Evolutionary conservation across 2,329 filamentous ascomycete species (phyloP), one percentile per base, ranked within the genome.

Genomic region (Xylaria sp.): DNA sequence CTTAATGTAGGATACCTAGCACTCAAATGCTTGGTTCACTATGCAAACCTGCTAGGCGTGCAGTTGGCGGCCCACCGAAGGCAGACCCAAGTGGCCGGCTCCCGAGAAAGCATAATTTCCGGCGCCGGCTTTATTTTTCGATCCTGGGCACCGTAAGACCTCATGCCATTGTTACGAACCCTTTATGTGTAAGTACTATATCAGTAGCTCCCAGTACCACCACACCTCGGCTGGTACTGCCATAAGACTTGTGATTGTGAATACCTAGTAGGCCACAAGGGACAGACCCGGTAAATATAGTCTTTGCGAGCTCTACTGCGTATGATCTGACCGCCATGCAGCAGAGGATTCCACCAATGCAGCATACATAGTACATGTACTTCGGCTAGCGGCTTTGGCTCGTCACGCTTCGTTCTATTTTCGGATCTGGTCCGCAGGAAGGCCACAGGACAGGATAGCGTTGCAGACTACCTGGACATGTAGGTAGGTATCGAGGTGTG

Each of bases 291-390:
- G 47, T 22, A 31, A 36, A 47, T 36, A 33, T 50, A 22, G 20
- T 29, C 49, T 55, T 22, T 63, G 54, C 36, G 44, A 60, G 44
- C 29, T 10, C 27, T n/a, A n/a, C n/a, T n/a, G n/a, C n/a, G n/a
- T 11, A 67, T 67, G 65, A 67, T 67, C 56, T 67, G 65, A 67
- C 53, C 39, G 27, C 54, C 27, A 33, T 47, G 55, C 27, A 58
- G 55, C 17, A 29, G 27, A 58, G 55, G n/a, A 47, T 36, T 20
- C 13, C 11, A 36, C 55, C 42, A 6, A 47, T 55, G 36, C 33
- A 55, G 33, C 27, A 51, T 13, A n/a, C n/a, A n/a, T n/a, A n/a
- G n/a, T n/a, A n/a, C n/a, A n/a, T n/a, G n/a, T n/a, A 17, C 20
- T 29, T 33, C 33, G 33, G 51, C 39, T 45, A 47, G 11, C 27